phyloP scores from a whole-genome alignment of 257 asterid species.

The Hygrophila difformis region DNA sequence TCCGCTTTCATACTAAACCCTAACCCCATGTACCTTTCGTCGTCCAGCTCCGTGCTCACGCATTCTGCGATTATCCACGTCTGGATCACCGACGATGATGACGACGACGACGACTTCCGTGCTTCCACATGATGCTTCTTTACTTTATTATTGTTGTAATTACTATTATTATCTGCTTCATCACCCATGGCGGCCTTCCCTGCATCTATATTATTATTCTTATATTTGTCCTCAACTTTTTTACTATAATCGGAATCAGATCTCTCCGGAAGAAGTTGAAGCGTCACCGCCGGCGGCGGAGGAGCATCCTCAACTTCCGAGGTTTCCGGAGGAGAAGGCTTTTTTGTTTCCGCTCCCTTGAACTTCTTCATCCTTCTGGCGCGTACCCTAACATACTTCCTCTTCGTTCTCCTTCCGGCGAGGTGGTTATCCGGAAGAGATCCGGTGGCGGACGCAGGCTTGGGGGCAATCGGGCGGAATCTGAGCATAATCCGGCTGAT shows the following conservation, averaged over 20 bases:
- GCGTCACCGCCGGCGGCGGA: not conserved
- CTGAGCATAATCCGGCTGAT: not conserved
- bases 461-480: not conserved
- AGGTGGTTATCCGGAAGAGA: not conserved
- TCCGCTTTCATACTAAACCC: constrained; percentile 55
- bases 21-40: constrained; percentile 22
- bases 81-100: constrained; percentile 21
- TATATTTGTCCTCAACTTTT: no score
- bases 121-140: no score
- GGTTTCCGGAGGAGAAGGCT: not conserved
- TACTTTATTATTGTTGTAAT: no score
- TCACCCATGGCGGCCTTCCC: no score
- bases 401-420: not conserved
- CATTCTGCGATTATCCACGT: constrained; percentile 30
- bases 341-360: not conserved
- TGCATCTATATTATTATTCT: no score
- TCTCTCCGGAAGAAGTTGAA: not conserved
- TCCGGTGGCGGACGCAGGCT: not conserved
- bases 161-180: no score
- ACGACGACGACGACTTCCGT: constrained; percentile 12
- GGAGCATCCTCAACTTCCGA: not conserved
- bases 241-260: no score
- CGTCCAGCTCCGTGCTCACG: constrained; percentile 22
- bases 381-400: not conserved
- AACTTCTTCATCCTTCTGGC: not conserved